phyloP scores from a whole-genome alignment of 2,329 filamentous ascomycete species.

The Beauveria bassiana region DNA sequence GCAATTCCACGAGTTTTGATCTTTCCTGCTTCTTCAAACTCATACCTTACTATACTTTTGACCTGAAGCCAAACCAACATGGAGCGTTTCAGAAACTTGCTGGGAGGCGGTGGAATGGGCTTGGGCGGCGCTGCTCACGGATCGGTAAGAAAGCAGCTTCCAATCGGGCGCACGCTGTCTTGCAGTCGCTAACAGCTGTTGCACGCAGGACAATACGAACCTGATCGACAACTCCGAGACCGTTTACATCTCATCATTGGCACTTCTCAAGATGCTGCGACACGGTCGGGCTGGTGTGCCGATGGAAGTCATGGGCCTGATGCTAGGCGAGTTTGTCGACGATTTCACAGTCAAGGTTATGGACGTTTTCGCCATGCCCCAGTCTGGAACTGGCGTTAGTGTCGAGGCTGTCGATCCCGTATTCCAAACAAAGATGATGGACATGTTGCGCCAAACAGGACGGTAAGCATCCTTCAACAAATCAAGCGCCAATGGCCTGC shows the following conservation, averaged over 20 bases:
- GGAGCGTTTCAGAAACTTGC: conserved; percentile 88
- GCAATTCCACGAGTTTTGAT: not conserved
- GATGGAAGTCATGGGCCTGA: conserved; percentile 99
- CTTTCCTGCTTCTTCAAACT: not conserved
- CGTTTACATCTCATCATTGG: conserved; percentile 96
- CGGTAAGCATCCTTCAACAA: conserved; percentile 48
- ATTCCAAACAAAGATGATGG: conserved; percentile 99
- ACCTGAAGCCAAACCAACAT: conserved; percentile 41
- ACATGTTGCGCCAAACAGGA: conserved; percentile 96
- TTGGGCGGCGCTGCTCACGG: conserved; percentile 42
- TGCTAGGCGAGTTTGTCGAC: conserved; percentile 97
- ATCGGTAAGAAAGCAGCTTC: conserved; percentile 26
- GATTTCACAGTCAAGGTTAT: conserved; percentile 98
- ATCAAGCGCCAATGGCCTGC: not conserved
- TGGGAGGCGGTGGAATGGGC: conserved; percentile 67
- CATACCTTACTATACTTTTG: not conserved
- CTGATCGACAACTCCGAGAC: conserved; percentile 99
- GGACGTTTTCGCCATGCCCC: conserved; percentile 98
- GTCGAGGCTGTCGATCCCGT: conserved; percentile 98
- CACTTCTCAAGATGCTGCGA: conserved; percentile 95
- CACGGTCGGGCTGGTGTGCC: conserved; percentile 95
- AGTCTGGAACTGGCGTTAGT: conserved; percentile 95
- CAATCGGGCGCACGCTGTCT: not conserved
- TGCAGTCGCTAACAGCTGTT: conserved; percentile 12
- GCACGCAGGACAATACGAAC: conserved; percentile 68